phyloP scores from a whole-genome alignment of 805 yeast genomes.

The Priceomyces melissophilus region DNA sequence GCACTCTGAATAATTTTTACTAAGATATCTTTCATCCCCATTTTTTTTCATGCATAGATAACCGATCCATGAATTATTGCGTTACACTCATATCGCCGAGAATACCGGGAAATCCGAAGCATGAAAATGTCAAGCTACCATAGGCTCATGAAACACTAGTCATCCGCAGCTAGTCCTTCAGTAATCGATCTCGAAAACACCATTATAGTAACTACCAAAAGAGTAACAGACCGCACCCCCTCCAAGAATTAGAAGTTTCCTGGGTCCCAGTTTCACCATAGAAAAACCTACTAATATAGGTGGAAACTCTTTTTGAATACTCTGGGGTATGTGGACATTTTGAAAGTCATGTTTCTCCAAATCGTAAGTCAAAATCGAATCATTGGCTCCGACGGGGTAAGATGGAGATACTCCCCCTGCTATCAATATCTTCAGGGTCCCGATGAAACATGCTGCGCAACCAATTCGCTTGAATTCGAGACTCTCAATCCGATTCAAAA shows the following conservation, averaged over 20 bases:
- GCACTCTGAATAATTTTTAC: too few relatives aligned
- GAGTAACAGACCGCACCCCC: conserved; percentile 86
- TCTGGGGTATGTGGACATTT: conserved; percentile 25
- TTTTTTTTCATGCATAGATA: too few relatives aligned
- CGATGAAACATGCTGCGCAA: conserved; percentile 30
- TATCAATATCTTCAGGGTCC: conserved; percentile 36
- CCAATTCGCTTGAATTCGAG: conserved; percentile 49
- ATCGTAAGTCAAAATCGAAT: conserved; percentile 37
- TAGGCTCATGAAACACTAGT: too few relatives aligned
- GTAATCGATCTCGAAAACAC: conserved; percentile 12
- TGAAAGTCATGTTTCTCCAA: conserved; percentile 12
- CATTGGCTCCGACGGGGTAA: conserved; percentile 26
- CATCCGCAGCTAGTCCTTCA: too few relatives aligned
- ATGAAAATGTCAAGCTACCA: too few relatives aligned
- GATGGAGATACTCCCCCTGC: conserved; percentile 57
- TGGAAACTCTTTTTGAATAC: conserved; percentile 40
- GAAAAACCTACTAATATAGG: conserved; percentile 56
- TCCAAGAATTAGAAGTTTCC: conserved; percentile 1
- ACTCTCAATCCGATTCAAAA: conserved; percentile 17
- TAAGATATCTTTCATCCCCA: too few relatives aligned
- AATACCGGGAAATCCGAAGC: too few relatives aligned
- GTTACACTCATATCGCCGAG: too few relatives aligned
- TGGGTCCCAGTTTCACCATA: conserved; percentile 33
- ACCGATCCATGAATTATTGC: too few relatives aligned
- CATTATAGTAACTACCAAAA: conserved; percentile 53